Conservation (phyloP, 2,329 filamentous ascomycete genomes). For the Sporothrix luriei region DNA sequence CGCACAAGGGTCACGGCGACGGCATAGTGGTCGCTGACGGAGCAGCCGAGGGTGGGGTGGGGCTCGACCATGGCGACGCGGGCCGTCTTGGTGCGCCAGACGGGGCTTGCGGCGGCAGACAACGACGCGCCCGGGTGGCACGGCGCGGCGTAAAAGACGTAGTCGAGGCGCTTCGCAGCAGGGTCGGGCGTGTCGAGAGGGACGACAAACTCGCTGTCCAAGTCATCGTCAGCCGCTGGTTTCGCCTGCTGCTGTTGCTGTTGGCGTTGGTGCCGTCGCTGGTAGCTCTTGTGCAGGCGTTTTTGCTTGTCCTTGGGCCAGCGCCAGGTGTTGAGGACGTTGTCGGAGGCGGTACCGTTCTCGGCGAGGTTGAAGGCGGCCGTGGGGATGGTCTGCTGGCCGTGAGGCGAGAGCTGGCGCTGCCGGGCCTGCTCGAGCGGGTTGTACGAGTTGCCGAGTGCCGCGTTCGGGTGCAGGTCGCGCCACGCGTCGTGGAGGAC, state of each 20-base stretch:
- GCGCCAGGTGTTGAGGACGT: slow-evolving; percentile 87
- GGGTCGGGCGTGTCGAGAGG: slow-evolving; percentile 69
- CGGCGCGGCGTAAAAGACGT: slow-evolving; percentile 66
- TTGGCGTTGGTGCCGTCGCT: background rate
- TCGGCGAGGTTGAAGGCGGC: slow-evolving; percentile 75
- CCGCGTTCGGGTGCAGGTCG: slow-evolving; percentile 78
- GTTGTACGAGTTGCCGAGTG: slow-evolving; percentile 71
- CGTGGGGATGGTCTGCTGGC: slow-evolving; percentile 59
- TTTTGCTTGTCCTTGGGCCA: slow-evolving; percentile 58
- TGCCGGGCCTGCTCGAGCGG: slow-evolving; percentile 66
- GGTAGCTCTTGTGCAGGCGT: slow-evolving; percentile 32
- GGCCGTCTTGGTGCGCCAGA: slow-evolving; percentile 71
- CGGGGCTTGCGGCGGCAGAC: slow-evolving; percentile 35
- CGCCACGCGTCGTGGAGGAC: slow-evolving; percentile 83
- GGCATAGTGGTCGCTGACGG: slow-evolving; percentile 92
- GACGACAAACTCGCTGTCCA: slow-evolving; percentile 28
- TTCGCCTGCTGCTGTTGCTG: background rate
- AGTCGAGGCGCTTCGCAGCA: slow-evolving; percentile 85
- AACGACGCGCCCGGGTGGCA: slow-evolving; percentile 45
- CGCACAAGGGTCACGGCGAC: slow-evolving; percentile 73
- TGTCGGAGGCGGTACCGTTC: slow-evolving; percentile 88
- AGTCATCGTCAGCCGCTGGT: background rate
- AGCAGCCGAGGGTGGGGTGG: slow-evolving; percentile 79
- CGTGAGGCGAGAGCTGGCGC: slow-evolving; percentile 46
- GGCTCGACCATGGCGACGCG: slow-evolving; percentile 79